Evolutionary conservation across 2,329 filamentous ascomycete genomes (phyloP), one percentile per base, ranked within the genome.

Genomic region (Fusarium tanahbumbuense): DNA sequence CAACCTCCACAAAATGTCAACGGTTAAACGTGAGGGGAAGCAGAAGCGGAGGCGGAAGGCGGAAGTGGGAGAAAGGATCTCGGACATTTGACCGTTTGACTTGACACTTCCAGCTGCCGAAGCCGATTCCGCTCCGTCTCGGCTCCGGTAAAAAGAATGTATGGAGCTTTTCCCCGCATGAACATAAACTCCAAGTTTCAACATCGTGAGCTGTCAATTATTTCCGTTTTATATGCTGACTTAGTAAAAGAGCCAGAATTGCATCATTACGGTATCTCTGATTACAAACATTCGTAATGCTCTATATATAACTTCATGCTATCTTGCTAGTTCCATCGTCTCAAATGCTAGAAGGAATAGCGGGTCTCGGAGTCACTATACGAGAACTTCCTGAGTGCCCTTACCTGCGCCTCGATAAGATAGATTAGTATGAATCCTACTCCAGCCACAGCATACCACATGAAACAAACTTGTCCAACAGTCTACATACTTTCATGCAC

Each of bases 101-200:
- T 54, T 44, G 57, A 54, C 44, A 50, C 32, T 30, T 68, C 48
- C 58, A 50, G 40, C 47, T 68, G 50, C 58, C 67, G 48, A 71
- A 54, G 58, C 58, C 67, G 63, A 70, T 49, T 48, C 45, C 53
- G 55, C 46, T 53, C 63, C 55, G 42, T 70, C 57, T 64, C 54
- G 57, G 67, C 54, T 71, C 55, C 63, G 52, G 53, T 46, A 67
- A 45, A 44, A 59, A 37, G 25, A 22, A 22, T 32, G 25, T 40
- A 59, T 66, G 52, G 53, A 59, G 23, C 32, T 30, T 27, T 27
- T 23, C 48, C 62, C 59, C 46, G 28, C 61, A 34, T 18, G 53
- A 45, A 40, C 40, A 18, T 34, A 65, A 45, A 40, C 44, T 53
- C 41, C 37, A 55, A 22, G 34, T 18, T 37, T 42, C 25, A 23